A percentile compares a stretch with the other conserved stretches of the same genome.
phyloP scores from a whole-genome alignment of 73 alveolate species.

The Paramecium sexaurelia region DNA sequence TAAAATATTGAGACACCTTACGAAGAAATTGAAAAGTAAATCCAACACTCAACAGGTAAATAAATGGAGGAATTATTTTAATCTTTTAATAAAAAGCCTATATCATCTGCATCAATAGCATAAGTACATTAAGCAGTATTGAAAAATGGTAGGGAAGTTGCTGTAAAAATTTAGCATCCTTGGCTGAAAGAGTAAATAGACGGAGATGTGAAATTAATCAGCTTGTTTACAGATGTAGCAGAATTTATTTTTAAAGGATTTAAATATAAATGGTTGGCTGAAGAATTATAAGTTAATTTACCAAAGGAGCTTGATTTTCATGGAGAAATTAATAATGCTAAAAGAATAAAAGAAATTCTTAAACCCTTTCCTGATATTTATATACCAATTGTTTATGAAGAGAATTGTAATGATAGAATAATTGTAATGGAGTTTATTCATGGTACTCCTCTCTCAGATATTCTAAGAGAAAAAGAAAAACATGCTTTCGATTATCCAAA shows the following conservation, averaged over 20 bases:
- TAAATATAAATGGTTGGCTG: constrained; percentile 81
- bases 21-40: constrained; percentile 63
- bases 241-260: constrained; percentile 75
- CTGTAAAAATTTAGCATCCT: constrained; percentile 76
- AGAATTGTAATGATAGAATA: constrained; percentile 67
- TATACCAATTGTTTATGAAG: constrained; percentile 73
- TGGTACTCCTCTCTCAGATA: constrained; percentile 76
- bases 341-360: constrained; percentile 71
- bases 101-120: constrained; percentile 77
- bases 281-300: constrained; percentile 70
- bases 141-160: constrained; percentile 74
- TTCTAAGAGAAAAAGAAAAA: constrained; percentile 52
- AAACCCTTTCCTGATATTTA: constrained; percentile 59
- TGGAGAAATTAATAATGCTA: constrained; percentile 74
- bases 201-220: constrained; percentile 73
- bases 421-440: constrained; percentile 73
- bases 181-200: constrained; percentile 75
- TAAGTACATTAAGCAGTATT: constrained; percentile 77
- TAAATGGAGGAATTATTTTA: constrained; percentile 73
- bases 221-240: constrained; percentile 73
- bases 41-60: constrained; percentile 64
- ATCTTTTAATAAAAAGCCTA: constrained; percentile 71
- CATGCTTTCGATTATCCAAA: constrained; percentile 64
- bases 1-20: constrained; percentile 70
- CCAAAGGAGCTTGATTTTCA: constrained; percentile 79